Base-by-base conservation (phyloP, 257 asterid species). In the Solanum acaule region DNA sequence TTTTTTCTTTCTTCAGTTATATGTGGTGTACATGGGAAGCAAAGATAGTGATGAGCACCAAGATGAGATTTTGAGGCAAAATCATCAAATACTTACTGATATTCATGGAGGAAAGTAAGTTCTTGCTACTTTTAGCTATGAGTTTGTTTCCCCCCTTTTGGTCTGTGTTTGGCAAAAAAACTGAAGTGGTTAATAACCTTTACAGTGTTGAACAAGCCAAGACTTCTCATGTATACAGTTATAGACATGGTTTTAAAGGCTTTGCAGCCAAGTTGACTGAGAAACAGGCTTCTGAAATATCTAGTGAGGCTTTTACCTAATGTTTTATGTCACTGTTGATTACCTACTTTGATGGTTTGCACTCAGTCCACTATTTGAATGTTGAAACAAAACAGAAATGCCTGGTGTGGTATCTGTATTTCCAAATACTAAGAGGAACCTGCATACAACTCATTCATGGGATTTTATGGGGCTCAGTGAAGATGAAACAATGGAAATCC, bases 381-480 rank as follows among this genome's bases (percentile, higher is more conserved):
- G 86, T 87, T 90, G 71, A 88, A 87, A 88, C 88, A 25, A 87
- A 87, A 88, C 97, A 97, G 99, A 96, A 89, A 96, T 95, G 97
- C 93, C 96, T 16, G 99, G 94, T 78, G 99, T 97, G 82, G 98
- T 97, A 88, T 96, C 98, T 16, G 99, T 97, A 27, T 97, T 97
- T 89, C 97, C 96, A 85, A 97, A 96, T 90, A 90, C 92, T 42
- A 95, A 89, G 92, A 94, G 98, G 91, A 92, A 81, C 61, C 93
- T 97, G 83, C 99, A 97, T 91, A 97, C 99, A 11, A 96, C 99
- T 63, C 99, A 96, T 94, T 97, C 99, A 72, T 97, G 99, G 99
- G 99, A 97, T 87, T 97, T 97, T 88, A 96, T 97, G 98, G 99
- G 98, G 85, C 96, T 97, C 83, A 90, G 76, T 87, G 94, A 90